Evolutionary conservation across 2,329 filamentous ascomycete genomes (phyloP).

Genomic region (Elsinoe ampelina): DNA sequence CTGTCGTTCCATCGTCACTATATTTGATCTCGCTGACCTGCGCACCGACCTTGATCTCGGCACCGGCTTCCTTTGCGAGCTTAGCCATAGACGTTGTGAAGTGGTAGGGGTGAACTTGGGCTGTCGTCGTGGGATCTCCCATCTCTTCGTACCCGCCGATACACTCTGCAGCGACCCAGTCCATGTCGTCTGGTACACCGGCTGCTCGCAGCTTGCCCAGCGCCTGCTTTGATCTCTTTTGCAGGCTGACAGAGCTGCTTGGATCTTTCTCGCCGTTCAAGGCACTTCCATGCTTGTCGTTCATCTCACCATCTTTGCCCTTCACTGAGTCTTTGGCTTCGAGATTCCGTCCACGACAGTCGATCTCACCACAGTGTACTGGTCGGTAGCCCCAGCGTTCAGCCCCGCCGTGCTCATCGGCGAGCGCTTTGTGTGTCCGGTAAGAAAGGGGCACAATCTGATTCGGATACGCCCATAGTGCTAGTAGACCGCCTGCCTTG

Average conservation of each 20-base stretch:
- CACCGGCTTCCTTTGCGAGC: slow-evolving; percentile 55
- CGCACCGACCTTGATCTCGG: slow-evolving; percentile 51
- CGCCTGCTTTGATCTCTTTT: slow-evolving; percentile 46
- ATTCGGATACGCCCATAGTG: slow-evolving; percentile 80
- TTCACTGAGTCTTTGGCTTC: slow-evolving; percentile 22
- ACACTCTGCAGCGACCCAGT: slow-evolving; percentile 68
- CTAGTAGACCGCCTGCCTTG: slow-evolving; percentile 86
- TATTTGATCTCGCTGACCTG: slow-evolving; percentile 60
- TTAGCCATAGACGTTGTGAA: slow-evolving; percentile 80
- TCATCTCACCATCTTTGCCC: slow-evolving; percentile 23
- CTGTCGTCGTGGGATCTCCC: slow-evolving; percentile 70
- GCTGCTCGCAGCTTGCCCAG: slow-evolving; percentile 45
- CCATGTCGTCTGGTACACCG: slow-evolving; percentile 64
- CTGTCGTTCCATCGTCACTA: slow-evolving; percentile 33
- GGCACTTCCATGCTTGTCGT: slow-evolving; percentile 24
- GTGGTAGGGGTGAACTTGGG: slow-evolving; percentile 85
- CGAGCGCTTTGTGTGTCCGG: slow-evolving; percentile 69
- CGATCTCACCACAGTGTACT: slow-evolving; percentile 62
- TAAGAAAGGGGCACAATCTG: slow-evolving; percentile 81
- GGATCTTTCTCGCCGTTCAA: slow-evolving; percentile 24
- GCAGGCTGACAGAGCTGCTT: slow-evolving; percentile 36
- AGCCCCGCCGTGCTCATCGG: slow-evolving; percentile 70
- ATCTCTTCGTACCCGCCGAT: slow-evolving; percentile 70
- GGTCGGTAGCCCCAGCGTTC: slow-evolving; percentile 79
- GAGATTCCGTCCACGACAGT: slow-evolving; percentile 31